A percentile compares a stretch with the other conserved stretches of the same genome.
phyloP scores from a whole-genome alignment of 805 yeast species.

The Candida takata region DNA sequence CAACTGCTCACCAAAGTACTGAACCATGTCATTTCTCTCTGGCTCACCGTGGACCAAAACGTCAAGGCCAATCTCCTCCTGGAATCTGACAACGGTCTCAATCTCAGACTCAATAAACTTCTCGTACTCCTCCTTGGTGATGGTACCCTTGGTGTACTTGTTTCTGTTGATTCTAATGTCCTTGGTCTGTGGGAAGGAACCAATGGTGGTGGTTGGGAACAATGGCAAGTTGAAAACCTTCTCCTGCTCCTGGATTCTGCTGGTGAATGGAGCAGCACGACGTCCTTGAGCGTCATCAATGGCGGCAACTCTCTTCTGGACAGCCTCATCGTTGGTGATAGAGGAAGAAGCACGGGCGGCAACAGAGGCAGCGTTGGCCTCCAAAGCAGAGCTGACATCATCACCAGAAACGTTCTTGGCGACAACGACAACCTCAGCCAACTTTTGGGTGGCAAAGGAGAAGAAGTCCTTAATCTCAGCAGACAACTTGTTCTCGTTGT shows the following conservation, averaged over 20 bases:
- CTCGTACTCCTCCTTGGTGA: constrained; percentile 93
- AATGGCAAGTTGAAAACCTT: constrained; percentile 85
- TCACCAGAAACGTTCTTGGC: constrained; percentile 82
- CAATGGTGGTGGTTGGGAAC: constrained; percentile 99
- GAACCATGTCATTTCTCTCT: constrained; percentile 99
- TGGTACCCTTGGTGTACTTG: constrained; percentile 95
- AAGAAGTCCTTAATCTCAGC: constrained; percentile 94
- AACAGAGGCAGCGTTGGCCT: constrained; percentile 82
- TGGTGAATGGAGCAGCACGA: constrained; percentile 82
- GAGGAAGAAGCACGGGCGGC: constrained; percentile 80
- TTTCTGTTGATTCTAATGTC: constrained; percentile 98
- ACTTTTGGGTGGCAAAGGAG: constrained; percentile 96
- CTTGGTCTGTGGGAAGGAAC: constrained; percentile 99
- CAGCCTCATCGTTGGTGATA: constrained; percentile 87
- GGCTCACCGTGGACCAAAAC: constrained; percentile 99
- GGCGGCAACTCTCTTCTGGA: constrained; percentile 77
- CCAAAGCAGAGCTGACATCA: constrained; percentile 69
- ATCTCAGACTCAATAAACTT: constrained; percentile 95
- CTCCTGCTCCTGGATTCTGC: constrained; percentile 84
- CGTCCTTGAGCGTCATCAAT: constrained; percentile 70
- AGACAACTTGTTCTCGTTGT: constrained; percentile 84
- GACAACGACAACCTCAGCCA: constrained; percentile 82
- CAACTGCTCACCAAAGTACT: constrained; percentile 98
- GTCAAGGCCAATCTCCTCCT: constrained; percentile 97
- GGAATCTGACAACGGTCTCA: constrained; percentile 94